phyloP scores from a whole-genome alignment of 192 early-diverging fungal genomes.

The Coemansia sp. region DNA sequence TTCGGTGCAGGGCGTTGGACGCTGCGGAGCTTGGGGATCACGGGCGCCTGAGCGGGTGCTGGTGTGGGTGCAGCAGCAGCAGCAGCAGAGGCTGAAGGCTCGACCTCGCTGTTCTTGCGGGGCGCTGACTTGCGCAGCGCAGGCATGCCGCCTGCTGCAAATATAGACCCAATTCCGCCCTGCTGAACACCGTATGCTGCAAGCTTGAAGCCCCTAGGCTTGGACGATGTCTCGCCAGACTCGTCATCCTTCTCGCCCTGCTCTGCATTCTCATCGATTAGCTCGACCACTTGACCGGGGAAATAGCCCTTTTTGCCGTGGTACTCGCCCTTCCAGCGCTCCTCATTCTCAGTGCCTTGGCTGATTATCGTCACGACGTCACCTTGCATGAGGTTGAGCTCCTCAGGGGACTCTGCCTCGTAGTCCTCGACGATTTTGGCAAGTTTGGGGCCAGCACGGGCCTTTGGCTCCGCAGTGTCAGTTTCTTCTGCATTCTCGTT shows the following conservation, averaged over 20 bases:
- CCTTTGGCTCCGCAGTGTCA: conserved; percentile 12
- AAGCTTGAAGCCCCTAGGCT: conserved; percentile 60
- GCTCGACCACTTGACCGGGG: conserved; percentile 63
- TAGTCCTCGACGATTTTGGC: conserved; percentile 76
- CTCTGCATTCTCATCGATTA: conserved; percentile 40
- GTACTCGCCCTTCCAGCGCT: conserved; percentile 75
- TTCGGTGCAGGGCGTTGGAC: conserved; percentile 29
- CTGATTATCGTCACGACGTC: conserved; percentile 73
- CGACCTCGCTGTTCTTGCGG: conserved; percentile 33
- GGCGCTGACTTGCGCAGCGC: conserved; percentile 62
- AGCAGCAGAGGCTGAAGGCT: conserved; percentile 1
- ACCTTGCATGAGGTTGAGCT: conserved; percentile 66
- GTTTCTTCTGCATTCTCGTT: conserved; percentile 4
- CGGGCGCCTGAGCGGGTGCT: conserved; percentile 17
- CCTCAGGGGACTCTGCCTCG: conserved; percentile 63
- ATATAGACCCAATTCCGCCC: conserved; percentile 75
- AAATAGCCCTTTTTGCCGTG: conserved; percentile 78
- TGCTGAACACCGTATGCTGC: conserved; percentile 79
- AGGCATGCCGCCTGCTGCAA: conserved; percentile 72
- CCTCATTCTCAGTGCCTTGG: conserved; percentile 57
- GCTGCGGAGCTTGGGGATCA: conserved; percentile 53
- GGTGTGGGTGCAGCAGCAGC: conserved; percentile 2
- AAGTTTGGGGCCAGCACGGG: conserved; percentile 36
- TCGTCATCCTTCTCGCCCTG: conserved; percentile 28
- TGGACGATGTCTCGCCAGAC: conserved; percentile 15